Base-by-base conservation (phyloP, 331 rosid genomes). In the Malus hybrid region DNA sequence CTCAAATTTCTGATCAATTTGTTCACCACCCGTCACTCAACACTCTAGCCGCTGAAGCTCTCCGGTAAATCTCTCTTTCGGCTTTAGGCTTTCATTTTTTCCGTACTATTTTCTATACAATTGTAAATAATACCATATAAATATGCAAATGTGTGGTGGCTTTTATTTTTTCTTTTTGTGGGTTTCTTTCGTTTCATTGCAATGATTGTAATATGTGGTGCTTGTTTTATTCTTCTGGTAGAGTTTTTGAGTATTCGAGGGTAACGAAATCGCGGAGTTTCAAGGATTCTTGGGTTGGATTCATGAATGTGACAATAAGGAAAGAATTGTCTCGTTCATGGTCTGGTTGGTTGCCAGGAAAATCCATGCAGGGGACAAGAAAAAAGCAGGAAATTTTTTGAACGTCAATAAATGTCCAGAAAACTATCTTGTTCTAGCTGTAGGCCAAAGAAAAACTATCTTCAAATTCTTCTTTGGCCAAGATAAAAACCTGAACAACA, bases 341-440 rank as follows among this genome's bases (percentile, higher is more conserved):
- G 33, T 31, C 28, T 65, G 72, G 29, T 75, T 75, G 71, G 65
- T 75, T 75, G 39, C 65, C 4, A 19, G 60, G 65, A 48, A 48
- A 64, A 62, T 44, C n/a, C 56, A 62, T 44, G 61, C 56, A 69
- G 28, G 22, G 7, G 24, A 69, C 34, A 48, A 46, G 12, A 48
- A 69, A 69, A 7, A 2, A 7, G 4, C 3, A 7, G 14, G 29
- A 6, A 14, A 5, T 6, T 31, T 64, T 48, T 52, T 63, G 59
- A 60, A 61, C 2, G 59, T 56, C 42, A 13, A 20, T 31, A 7
- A 22, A 42, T 61, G 15, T 39, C 19, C 10, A 55, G 18, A 55
- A n/a, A 54, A 39, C 16, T 27, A 8, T n/a, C 22, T 34, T 65
- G 20, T 27, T 36, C 48, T 74, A 7, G 59, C 34, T 63, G 27